These are phyloP conservation scores for Clavispora fructus DNA, from an alignment of 805 yeast species.

Conservation along the genomic window DNA sequence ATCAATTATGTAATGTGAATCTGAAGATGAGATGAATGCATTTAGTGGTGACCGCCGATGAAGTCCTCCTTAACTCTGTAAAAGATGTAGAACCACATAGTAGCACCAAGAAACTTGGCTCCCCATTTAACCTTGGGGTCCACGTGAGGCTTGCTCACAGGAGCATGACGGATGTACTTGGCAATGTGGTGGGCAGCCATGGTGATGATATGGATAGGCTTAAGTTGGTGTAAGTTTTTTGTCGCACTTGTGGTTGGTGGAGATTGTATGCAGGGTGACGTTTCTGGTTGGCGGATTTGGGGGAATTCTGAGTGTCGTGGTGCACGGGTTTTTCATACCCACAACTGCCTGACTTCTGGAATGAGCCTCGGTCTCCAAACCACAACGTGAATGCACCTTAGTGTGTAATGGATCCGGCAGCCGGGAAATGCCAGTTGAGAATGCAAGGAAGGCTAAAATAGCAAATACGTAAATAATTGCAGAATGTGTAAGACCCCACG, in stretches of 20 bases:
- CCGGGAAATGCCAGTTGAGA: too few relatives aligned
- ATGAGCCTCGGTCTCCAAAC: too few relatives aligned
- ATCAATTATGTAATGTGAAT: background rate
- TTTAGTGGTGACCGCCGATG: slow-evolving; percentile 16
- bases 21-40: background rate
- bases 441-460: too few relatives aligned
- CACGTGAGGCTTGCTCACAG: slow-evolving; percentile 62
- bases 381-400: too few relatives aligned
- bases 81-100: slow-evolving; percentile 86
- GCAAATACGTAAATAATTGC: too few relatives aligned
- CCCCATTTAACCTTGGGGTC: slow-evolving; percentile 53
- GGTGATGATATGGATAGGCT: slow-evolving; percentile 2
- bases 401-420: too few relatives aligned
- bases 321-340: background rate
- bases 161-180: slow-evolving; percentile 50
- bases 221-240: slow-evolving; percentile 2
- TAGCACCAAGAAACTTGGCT: slow-evolving; percentile 69
- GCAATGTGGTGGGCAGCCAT: slow-evolving; percentile 42
- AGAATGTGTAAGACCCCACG: too few relatives aligned
- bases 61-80: slow-evolving; percentile 70
- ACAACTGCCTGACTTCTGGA: background rate
- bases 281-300: too few relatives aligned
- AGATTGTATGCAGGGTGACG: slow-evolving; percentile 3
- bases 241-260: slow-evolving; percentile 12
- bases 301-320: background rate